A percentile compares a stretch with the other conserved stretches of the same genome.
These are phyloP conservation scores for Entomortierella beljakovae DNA, from an alignment of 192 early-diverging fungal genomes.

Conservation along the genomic window DNA sequence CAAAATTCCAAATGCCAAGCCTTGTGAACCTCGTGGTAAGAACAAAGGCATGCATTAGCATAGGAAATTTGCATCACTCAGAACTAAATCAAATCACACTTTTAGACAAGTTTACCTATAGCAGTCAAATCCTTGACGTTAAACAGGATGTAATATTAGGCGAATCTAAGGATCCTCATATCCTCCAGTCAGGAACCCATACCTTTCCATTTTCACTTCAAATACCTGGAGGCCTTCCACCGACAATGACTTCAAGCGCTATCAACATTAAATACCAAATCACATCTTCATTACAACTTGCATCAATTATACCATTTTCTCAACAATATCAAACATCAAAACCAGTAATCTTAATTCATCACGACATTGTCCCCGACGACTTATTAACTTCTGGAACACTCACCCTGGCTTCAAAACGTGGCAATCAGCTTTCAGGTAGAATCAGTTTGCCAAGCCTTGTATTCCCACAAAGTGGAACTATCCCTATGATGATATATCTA, in stretches of 20 bases:
- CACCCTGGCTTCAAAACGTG: slow-evolving; percentile 4
- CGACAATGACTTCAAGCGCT: slow-evolving; percentile 3
- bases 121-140: background rate
- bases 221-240: background rate
- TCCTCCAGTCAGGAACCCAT: slow-evolving; percentile 5
- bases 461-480: slow-evolving; percentile 7
- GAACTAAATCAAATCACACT: background rate
- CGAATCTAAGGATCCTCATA: slow-evolving; percentile 8
- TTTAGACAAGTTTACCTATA: slow-evolving; percentile 12
- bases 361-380: background rate
- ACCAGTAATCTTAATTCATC: slow-evolving; percentile 1
- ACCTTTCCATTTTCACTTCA: slow-evolving; percentile 11
- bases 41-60: background rate
- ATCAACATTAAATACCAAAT: slow-evolving; percentile 33
- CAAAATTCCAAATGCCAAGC: background rate
- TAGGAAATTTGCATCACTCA: no score
- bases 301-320: slow-evolving; percentile 19
- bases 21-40: slow-evolving; percentile 10
- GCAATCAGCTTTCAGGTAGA: background rate
- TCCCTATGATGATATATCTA: slow-evolving; percentile 14
- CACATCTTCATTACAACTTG: slow-evolving; percentile 6
- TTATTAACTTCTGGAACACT: background rate
- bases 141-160: background rate
- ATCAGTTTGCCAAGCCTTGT: background rate
- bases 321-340: slow-evolving; percentile 14